Base-by-base conservation (phyloP, 2,329 filamentous ascomycete species). In the Aschersonia sp. region DNA sequence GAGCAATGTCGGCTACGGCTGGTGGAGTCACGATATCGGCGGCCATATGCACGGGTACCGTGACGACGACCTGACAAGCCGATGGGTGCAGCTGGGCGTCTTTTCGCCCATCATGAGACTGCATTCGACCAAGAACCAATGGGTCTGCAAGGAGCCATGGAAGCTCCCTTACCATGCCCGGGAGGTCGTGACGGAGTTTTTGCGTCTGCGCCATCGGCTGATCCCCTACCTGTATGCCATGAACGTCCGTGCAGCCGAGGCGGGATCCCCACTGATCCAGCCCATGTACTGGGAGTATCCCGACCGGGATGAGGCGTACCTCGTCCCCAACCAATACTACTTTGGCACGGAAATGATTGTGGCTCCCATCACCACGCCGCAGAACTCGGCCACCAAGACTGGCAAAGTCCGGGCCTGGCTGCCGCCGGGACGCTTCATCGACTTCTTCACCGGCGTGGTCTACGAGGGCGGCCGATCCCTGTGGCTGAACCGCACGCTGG, bases 1-100 rank as follows among this genome's bases (percentile, higher is more conserved):
- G 0, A 78, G 76, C 8, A 83, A 83, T 58, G 79, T 83, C 50
- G 79, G 79, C 0, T 83, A 78, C 52, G 79, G 78, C 2, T 82
- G 78, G 78, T 83, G 79, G 79, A 78, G 73, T 45, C 78, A 83
- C 57, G 79, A 83, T 52, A 79, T 83, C 31, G 79, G 79, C n/a
- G 79, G 79, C 0, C 79, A 83, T 56, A 73, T 75, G 54, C 57
- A 60, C 2, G 79, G 79, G 4, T 61, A 61, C 40, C 70, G 72
- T 5, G 74, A 78, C 45, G 78, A 80, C 46, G 75, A 83, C 54
- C 63, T 81, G 6, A 67, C 70, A 1, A 68, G 72, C 1, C 69
- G 79, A 14, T 83, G 78, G 79, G 68, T 79, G 1, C 79, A 83
- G 55, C 66, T 76, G 2, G 79, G 78, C 5, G 72, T 70, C 43